Evolutionary conservation across 495 filamentous ascomycete species (phyloP).

Genomic region (Tuber umbilicatum): DNA sequence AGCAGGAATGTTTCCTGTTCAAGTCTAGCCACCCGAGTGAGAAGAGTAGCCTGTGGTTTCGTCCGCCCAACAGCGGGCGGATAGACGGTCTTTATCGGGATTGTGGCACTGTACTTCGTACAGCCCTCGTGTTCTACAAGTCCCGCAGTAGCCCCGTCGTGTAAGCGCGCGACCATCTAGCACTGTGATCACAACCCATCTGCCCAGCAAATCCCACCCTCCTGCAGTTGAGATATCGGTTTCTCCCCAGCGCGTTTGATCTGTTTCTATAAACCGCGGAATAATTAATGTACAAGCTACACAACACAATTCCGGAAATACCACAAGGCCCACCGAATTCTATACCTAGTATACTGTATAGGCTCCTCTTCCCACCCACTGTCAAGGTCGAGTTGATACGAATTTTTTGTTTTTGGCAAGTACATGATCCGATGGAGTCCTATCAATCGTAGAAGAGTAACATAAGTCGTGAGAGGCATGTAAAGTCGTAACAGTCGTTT

Average conservation of each 20-base stretch:
- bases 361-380: neutral
- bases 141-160: neutral
- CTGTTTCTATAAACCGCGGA: neutral
- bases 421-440: neutral
- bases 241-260: neutral
- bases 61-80: neutral
- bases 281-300: constrained; percentile 3
- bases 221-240: neutral
- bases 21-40: too few relatives aligned
- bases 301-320: neutral
- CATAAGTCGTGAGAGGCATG: constrained; percentile 1
- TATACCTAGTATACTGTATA: neutral
- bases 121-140: neutral
- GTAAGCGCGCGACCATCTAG: neutral
- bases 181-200: neutral
- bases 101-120: neutral
- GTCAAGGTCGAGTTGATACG: neutral
- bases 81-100: neutral
- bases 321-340: neutral
- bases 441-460: constrained; percentile 3
- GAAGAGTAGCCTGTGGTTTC: too few relatives aligned
- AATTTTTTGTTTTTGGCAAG: neutral
- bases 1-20: too few relatives aligned
- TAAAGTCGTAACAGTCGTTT: constrained; percentile 2
- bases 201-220: neutral